phyloP scores from a whole-genome alignment of 768 basidiomycete genomes.

The Mycena kentingensis region DNA sequence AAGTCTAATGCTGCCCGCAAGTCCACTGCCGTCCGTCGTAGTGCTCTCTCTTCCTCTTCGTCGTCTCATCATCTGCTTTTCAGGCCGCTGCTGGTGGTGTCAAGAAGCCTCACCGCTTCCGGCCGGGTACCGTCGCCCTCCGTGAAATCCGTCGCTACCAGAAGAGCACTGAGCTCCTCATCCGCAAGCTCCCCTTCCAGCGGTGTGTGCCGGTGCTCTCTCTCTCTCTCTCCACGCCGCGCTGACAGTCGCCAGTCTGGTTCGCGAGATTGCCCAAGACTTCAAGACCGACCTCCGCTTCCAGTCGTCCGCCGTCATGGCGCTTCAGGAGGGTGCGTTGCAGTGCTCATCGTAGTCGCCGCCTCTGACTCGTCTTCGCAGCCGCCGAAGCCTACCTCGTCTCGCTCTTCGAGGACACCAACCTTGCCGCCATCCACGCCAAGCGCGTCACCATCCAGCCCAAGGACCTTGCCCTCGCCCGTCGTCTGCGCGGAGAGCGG shows the following conservation, averaged over 20 bases:
- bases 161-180: conserved; percentile 24
- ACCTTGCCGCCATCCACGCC: conserved; percentile 84
- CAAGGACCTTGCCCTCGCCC: conserved; percentile 77
- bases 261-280: conserved; percentile 64
- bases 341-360: conserved; percentile 67
- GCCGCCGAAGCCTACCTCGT: conserved; percentile 34
- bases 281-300: conserved; percentile 70
- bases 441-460: conserved; percentile 88
- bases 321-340: conserved; percentile 84
- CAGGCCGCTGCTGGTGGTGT: conserved; percentile 45
- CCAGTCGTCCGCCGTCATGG: conserved; percentile 78
- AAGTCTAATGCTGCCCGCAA: neutral
- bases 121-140: conserved; percentile 25
- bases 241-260: too few relatives aligned
- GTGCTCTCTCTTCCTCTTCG: too few relatives aligned
- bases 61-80: too few relatives aligned
- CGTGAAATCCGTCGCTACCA: conserved; percentile 25
- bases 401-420: conserved; percentile 40
- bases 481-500: conserved; percentile 71
- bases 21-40: neutral
- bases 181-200: conserved; percentile 26
- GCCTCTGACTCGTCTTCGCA: neutral
- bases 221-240: too few relatives aligned
- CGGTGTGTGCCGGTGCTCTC: too few relatives aligned
- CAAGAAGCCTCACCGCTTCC: conserved; percentile 35